Evolutionary conservation across 768 basidiomycete genomes (phyloP), one percentile per base, ranked within the genome.

Genomic region (Podaxis carcinomalis): DNA sequence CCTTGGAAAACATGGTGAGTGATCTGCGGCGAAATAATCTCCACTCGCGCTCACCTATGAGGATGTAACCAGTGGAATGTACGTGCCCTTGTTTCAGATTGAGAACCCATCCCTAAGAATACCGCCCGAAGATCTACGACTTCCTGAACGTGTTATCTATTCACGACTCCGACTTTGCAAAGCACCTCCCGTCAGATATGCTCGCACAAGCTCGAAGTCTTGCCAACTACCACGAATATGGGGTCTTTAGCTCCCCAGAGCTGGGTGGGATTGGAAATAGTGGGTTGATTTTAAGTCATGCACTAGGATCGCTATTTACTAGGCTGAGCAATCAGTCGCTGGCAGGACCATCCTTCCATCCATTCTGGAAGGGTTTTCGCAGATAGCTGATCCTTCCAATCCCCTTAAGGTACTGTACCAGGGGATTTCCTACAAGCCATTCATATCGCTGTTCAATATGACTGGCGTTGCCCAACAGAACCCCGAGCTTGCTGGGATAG

Each of bases 371-470:
- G 81, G 82, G 5, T 74, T 92, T 35, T 67, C 75, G 0, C 73
- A 73, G 9, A 85, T 92, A 70, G 68, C 71, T 25, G 79, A 85
- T 64, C 47, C 71, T 2, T 74, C 77, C 2, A 77, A 84, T 61
- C 80, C 86, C 0, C 66, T 85, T 59, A 85, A 86, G 68, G 67
- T 93, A 44, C 71, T 78, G 25, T 82, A 87, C 64, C 76, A 83
- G 35, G 84, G 83, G 9, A 77, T 87, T 54, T 80, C 89, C 0
- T 92, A 92, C 77, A 91, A 92, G 71, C 90, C 90, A 0, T 88
- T 92, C 75, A 61, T 90, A 35, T 87, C 86, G 7, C 71, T 92
- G 49, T 92, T 92, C 77, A 88, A 89, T 72, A 86, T 92, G 83
- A 89, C 87, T 0, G 79, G 83, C 1, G 78, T 81, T 25, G 80